Base-by-base conservation (phyloP, 257 asterid genomes). In the Capsicum rhomboideum region DNA sequence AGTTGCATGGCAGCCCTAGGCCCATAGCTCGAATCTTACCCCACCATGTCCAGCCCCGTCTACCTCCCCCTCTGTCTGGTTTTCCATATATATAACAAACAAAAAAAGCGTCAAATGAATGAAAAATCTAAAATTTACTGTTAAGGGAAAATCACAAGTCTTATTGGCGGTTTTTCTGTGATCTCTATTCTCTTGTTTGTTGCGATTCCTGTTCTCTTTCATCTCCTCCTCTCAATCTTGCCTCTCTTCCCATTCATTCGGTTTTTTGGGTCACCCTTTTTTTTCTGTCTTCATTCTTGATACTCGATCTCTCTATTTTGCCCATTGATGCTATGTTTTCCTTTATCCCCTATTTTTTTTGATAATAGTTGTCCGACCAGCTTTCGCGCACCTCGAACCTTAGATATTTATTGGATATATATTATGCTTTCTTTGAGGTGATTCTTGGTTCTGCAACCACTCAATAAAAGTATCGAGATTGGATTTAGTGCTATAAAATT, bases 111-210 rank as follows among this genome's bases (percentile, higher is more conserved):
- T 55, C 2, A 1, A 56, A 56, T 56, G 29, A 58, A 3, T 74
- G 23, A 34, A 34, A 34, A 34, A 34, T 26, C 69, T 26, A 46
- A 46, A 74, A 13, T 74, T 44, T 16, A 49, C 21, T 72, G 7
- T 8, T 13, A n/a, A 42, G 53, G n/a, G 44, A 44, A 23, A 74
- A 46, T 7, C 56, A 11, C 81, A 26, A 49, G 81, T 49, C 26
- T 9, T 79, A 56, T 85, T 83, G 80, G 75, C 87, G 84, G 78
- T 54, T 67, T 80, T 67, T 81, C 42, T 85, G 84, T 83, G 84
- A 79, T 85, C 87, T 82, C 82, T 53, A 80, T 55, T 80, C 55
- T 85, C 77, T 80, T 82, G 61, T 55, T 31, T 37, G 67, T 46
- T 37, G 83, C 16, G 61, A 21, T 79, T 75, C 61, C 55, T 86